Percentiles rank a stretch among this genome's conserved stretches.
Conservation (phyloP, 768 basidiomycete species). For the Tubosaeta sp. region DNA sequence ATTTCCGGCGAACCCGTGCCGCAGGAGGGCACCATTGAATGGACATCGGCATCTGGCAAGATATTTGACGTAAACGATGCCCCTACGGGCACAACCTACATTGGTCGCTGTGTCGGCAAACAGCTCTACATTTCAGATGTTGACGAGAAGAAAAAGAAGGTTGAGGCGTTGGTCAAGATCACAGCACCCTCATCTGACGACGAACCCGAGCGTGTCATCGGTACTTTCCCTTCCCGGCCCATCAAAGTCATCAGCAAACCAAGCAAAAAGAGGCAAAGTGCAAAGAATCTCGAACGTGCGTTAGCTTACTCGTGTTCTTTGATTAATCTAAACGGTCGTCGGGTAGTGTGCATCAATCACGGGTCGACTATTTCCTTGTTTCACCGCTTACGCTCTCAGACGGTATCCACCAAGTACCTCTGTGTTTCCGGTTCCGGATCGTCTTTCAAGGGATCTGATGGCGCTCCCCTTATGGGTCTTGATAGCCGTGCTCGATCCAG, state of each 20-base stretch:
- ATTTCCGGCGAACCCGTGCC: conserved; percentile 89
- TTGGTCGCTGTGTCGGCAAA: conserved; percentile 91
- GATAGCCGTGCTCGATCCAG: conserved; percentile 66
- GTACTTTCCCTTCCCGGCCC: conserved; percentile 86
- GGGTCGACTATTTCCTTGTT: conserved; percentile 94
- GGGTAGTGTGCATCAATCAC: conserved; percentile 87
- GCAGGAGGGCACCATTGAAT: conserved; percentile 81
- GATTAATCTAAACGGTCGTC: conserved; percentile 11
- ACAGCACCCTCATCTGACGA: conserved; percentile 76
- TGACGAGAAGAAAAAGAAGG: conserved; percentile 93
- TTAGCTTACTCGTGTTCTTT: conserved; percentile 19
- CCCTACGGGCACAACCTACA: conserved; percentile 79
- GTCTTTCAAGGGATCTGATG: conserved; percentile 92
- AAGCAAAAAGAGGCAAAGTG: conserved; percentile 93
- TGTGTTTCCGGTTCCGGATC: conserved; percentile 93
- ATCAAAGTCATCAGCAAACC: conserved; percentile 99
- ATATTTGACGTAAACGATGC: conserved; percentile 78
- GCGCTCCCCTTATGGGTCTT: conserved; percentile 77
- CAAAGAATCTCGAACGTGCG: conserved; percentile 90
- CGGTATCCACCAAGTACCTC: conserved; percentile 92
- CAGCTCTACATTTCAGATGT: conserved; percentile 94
- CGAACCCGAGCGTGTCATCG: conserved; percentile 79
- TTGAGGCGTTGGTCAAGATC: conserved; percentile 89
- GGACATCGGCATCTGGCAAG: conserved; percentile 83
- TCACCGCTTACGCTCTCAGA: conserved; percentile 93